These are phyloP conservation scores for Suillus tomentosus DNA, from an alignment of 768 basidiomycete species.

Conservation along the genomic window DNA sequence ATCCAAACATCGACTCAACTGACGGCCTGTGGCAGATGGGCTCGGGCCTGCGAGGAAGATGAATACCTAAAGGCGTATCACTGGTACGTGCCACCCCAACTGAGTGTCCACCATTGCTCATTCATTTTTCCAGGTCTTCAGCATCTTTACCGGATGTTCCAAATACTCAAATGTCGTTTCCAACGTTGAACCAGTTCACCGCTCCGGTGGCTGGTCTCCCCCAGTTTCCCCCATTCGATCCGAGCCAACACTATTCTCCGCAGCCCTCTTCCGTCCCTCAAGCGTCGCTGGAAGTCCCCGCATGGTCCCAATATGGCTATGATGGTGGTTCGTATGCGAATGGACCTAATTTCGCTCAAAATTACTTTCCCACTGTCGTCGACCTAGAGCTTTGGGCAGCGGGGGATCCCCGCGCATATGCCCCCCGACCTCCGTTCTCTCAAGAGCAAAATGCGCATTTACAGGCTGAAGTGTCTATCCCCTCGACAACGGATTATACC, in stretches of 20 bases:
- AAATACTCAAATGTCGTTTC: background rate
- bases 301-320: background rate
- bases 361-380: background rate
- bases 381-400: background rate
- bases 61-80: background rate
- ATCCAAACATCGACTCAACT: background rate
- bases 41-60: background rate
- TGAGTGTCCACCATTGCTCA: background rate
- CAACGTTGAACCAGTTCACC: background rate
- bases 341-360: background rate
- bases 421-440: background rate
- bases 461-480: background rate
- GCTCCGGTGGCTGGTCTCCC: background rate
- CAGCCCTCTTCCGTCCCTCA: background rate
- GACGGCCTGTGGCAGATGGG: background rate
- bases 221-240: background rate
- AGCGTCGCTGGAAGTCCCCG: background rate
- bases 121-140: background rate
- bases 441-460: background rate
- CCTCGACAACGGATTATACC: background rate
- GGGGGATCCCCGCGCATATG: background rate
- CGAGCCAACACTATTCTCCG: background rate
- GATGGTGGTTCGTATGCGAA: background rate
- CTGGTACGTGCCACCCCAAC: background rate
- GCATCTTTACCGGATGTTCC: too few species aligned